Conservation (phyloP, 164 flowering plant species). For the Cinnamomum micranthum region DNA sequence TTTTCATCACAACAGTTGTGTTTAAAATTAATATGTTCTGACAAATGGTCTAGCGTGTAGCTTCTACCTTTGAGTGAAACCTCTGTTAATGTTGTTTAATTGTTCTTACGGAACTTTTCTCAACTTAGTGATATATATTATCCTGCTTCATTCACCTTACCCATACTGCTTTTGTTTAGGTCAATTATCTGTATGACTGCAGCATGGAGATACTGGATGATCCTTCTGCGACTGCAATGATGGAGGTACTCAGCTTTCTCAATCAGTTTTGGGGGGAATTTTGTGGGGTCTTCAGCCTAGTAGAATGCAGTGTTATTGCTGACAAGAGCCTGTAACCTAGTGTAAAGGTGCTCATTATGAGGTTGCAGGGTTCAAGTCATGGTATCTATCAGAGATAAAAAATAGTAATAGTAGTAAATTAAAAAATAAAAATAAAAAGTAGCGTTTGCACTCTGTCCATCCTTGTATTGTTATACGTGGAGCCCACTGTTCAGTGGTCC, state of each 20-base stretch:
- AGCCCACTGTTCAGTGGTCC: too few relatives aligned
- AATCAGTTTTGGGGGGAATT: background rate
- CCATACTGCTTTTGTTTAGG: conserved; percentile 34
- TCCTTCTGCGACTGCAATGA: conserved; percentile 65
- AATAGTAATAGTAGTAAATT: too few relatives aligned
- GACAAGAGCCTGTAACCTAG: too few relatives aligned
- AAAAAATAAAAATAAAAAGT: too few relatives aligned
- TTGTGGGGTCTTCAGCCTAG: background rate
- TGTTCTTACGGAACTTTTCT: background rate
- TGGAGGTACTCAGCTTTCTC: conserved; percentile 54
- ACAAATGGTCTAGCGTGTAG: background rate
- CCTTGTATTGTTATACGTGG: too few relatives aligned
- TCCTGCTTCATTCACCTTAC: background rate
- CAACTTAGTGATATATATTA: background rate
- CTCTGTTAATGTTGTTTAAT: background rate
- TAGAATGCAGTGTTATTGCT: too few relatives aligned
- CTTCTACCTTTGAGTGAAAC: background rate
- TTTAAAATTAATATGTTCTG: background rate
- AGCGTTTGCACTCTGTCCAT: too few relatives aligned
- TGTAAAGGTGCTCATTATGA: too few relatives aligned
- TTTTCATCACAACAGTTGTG: background rate
- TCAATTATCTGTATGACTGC: conserved; percentile 75
- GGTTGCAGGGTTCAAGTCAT: too few relatives aligned
- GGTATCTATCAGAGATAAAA: too few relatives aligned
- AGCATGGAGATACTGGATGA: conserved; percentile 92